phyloP scores from a whole-genome alignment of 495 filamentous ascomycete genomes.

The Annulohypoxylon bovei region DNA sequence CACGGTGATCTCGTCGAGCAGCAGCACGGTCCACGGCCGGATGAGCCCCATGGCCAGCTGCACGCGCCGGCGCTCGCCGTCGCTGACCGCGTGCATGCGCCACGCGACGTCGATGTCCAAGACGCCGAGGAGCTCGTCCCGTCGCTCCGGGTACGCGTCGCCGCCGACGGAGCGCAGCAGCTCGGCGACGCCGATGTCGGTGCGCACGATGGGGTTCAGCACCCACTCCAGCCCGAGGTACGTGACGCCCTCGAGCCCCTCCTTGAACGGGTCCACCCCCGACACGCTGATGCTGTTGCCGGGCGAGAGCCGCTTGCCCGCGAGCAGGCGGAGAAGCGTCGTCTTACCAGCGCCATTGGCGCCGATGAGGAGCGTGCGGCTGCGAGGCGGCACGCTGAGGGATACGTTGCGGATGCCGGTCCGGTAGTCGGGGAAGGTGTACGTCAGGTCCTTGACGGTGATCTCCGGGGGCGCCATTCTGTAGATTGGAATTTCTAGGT shows the following conservation, averaged over 20 bases:
- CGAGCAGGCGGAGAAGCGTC: constrained; percentile 83
- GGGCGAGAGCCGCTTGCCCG: constrained; percentile 94
- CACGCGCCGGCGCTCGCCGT: constrained; percentile 90
- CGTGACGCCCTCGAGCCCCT: constrained; percentile 88
- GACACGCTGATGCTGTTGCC: constrained; percentile 73
- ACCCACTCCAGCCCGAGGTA: constrained; percentile 99
- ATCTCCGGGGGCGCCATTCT: constrained; percentile 55
- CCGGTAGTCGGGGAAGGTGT: constrained; percentile 85
- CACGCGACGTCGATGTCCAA: constrained; percentile 91
- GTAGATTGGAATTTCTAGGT: background rate
- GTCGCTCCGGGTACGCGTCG: constrained; percentile 77
- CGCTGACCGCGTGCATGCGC: constrained; percentile 94
- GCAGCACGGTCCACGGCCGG: constrained; percentile 88
- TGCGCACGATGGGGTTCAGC: constrained; percentile 94
- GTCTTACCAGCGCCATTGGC: constrained; percentile 99
- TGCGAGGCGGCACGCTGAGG: constrained; percentile 80
- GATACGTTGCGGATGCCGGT: constrained; percentile 74
- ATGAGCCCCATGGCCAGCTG: constrained; percentile 96
- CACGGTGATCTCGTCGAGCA: constrained; percentile 97
- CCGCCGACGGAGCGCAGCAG: constrained; percentile 88
- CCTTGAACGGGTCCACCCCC: constrained; percentile 89
- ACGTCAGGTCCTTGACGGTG: constrained; percentile 78
- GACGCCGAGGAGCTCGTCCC: constrained; percentile 86
- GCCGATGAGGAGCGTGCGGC: constrained; percentile 91
- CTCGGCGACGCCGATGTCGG: constrained; percentile 89